Conservation (phyloP, 768 basidiomycete species). For the Termitomyces sp. region DNA sequence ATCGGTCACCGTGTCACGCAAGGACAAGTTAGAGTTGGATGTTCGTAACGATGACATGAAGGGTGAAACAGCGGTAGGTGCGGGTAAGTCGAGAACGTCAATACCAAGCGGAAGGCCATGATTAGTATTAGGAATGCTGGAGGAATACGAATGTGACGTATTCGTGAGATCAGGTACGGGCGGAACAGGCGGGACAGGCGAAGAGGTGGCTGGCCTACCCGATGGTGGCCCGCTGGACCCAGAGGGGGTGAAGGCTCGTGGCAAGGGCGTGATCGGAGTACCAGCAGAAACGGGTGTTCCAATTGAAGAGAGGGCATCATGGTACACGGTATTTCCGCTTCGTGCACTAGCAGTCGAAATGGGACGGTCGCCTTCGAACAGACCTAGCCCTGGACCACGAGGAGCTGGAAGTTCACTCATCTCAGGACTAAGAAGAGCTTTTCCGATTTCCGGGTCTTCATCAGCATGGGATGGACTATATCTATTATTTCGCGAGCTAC, state of each 20-base stretch:
- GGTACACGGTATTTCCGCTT: conserved; percentile 57
- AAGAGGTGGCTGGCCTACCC: conserved; percentile 2
- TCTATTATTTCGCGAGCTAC: conserved; percentile 15
- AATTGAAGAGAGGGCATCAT: conserved; percentile 58
- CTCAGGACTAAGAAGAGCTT: conserved; percentile 28
- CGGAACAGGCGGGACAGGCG: conserved; percentile 5
- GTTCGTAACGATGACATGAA: conserved; percentile 33
- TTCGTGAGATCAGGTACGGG: conserved; percentile 1
- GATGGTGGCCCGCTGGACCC: conserved; percentile 11
- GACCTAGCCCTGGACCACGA: conserved; percentile 31
- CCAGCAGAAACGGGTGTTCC: conserved; percentile 28
- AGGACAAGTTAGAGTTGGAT: conserved; percentile 26
- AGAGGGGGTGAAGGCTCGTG: conserved; percentile 45
- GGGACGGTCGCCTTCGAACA: conserved; percentile 45
- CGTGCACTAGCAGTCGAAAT: conserved; percentile 52
- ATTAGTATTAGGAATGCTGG: conserved; percentile 6
- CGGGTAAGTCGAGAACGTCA: conserved; percentile 55
- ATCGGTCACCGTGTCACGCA: conserved; percentile 28
- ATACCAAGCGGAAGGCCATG: conserved; percentile 17
- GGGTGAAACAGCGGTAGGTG: conserved; percentile 51
- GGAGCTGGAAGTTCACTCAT: conserved; percentile 22
- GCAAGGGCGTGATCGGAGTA: conserved; percentile 33
- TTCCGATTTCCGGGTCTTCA: conserved; percentile 44
- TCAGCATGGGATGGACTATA: conserved; percentile 26
- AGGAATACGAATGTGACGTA: conserved; percentile 3